Evolutionary conservation across 1,139 yeast species (phyloP).

Genomic region (Blastobotrys apis): DNA sequence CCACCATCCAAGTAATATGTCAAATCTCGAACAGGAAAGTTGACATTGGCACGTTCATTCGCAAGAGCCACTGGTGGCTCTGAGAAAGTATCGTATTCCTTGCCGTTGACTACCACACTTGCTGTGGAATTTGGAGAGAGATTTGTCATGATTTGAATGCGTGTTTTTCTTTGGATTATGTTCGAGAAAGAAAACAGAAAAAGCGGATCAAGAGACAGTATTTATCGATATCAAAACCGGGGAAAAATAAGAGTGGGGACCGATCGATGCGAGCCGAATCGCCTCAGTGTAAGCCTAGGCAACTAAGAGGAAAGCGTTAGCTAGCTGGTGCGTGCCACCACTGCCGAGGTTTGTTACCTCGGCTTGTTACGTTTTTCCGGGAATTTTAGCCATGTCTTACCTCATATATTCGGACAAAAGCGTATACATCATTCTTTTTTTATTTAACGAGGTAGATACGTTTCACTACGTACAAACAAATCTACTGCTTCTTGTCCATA

Average conservation of each 20-base stretch:
- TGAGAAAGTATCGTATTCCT: slow-evolving; percentile 32
- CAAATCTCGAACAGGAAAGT: slow-evolving; percentile 45
- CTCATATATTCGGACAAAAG: too few species aligned
- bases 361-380: too few species aligned
- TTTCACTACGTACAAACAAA: slow-evolving; percentile 17
- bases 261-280: too few species aligned
- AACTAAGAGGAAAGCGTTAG: too few species aligned
- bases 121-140: slow-evolving; percentile 24
- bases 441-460: too few species aligned
- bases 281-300: too few species aligned
- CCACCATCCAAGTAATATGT: slow-evolving; percentile 56
- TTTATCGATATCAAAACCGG: neutral
- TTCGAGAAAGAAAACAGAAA: neutral
- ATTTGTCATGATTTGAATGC: slow-evolving; percentile 2
- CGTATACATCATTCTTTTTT: too few species aligned
- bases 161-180: neutral
- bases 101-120: slow-evolving; percentile 30
- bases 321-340: too few species aligned
- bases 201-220: neutral
- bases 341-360: too few species aligned
- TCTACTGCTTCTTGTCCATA: slow-evolving; percentile 11
- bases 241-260: neutral
- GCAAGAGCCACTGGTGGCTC: slow-evolving; percentile 40
- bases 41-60: slow-evolving; percentile 47
- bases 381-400: too few species aligned